Conservation (phyloP, 768 basidiomycete species). For the Trametes villosa region DNA sequence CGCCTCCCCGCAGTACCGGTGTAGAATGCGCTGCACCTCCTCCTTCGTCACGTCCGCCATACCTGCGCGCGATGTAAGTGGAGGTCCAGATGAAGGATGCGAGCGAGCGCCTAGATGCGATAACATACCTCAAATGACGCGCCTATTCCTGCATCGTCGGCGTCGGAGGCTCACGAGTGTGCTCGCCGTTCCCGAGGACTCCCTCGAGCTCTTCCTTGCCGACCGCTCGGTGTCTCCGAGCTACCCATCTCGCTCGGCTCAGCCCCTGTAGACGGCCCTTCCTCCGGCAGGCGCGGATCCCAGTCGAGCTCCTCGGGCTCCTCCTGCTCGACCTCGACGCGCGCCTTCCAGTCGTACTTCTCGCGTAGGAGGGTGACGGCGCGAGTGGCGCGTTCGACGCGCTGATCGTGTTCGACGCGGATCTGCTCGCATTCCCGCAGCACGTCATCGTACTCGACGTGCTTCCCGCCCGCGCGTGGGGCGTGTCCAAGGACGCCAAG, state of each 20-base stretch:
- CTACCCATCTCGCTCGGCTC: constrained; percentile 34
- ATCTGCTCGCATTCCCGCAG: constrained; percentile 69
- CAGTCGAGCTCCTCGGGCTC: constrained; percentile 80
- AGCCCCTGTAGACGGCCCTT: constrained; percentile 20
- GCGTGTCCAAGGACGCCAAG: constrained; percentile 39
- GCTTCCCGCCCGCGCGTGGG: constrained; percentile 28
- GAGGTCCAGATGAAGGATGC: not conserved
- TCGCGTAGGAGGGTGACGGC: constrained; percentile 80
- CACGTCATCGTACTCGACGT: constrained; percentile 57
- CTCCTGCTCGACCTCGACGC: constrained; percentile 79
- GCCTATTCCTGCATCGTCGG: constrained; percentile 5
- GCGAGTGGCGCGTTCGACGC: constrained; percentile 77
- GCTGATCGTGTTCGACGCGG: constrained; percentile 68
- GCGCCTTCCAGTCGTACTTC: constrained; percentile 80
- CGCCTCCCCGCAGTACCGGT: constrained; percentile 4
- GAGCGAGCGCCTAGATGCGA: constrained; percentile 8
- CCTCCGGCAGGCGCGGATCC: constrained; percentile 54
- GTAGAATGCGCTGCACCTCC: constrained; percentile 10
- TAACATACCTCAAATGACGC: constrained; percentile 3
- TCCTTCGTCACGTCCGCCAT: constrained; percentile 9
- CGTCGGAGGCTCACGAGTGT: constrained; percentile 28
- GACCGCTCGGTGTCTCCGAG: constrained; percentile 30
- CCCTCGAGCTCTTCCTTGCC: constrained; percentile 37
- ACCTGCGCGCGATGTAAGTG: not conserved
- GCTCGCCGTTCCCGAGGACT: constrained; percentile 34